Percentiles rank a stretch among this genome's conserved stretches.
phyloP scores from a whole-genome alignment of 78 protist species.

The Dictyostelium firmibasis region DNA sequence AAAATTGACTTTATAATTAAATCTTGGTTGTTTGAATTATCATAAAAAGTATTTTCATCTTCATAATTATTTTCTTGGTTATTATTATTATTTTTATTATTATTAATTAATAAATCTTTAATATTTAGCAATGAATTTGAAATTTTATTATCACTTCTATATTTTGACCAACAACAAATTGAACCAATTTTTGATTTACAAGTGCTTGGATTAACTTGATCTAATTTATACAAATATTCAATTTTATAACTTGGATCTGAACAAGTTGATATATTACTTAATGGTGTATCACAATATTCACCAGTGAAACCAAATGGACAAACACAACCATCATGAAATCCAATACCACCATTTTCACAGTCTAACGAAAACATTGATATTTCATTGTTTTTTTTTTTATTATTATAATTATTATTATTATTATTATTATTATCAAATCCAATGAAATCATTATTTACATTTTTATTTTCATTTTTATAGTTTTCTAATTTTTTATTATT shows the following conservation, averaged over 20 bases:
- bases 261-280: not conserved
- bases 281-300: not conserved
- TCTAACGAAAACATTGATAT: not conserved
- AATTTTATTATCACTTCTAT: not conserved
- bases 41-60: not conserved
- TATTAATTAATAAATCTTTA: not conserved
- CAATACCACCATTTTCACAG: slow-evolving; percentile 32
- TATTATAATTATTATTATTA: not conserved
- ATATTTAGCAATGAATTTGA: not conserved
- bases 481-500: not conserved
- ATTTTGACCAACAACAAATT: slow-evolving; percentile 42
- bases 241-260: not conserved
- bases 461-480: not conserved
- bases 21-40: not conserved
- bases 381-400: not conserved
- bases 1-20: not conserved
- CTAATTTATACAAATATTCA: not conserved
- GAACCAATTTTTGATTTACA: not conserved
- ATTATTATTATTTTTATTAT: not conserved
- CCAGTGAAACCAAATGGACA: not conserved
- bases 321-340: not conserved
- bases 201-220: too few species aligned
- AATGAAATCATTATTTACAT: too few species aligned
- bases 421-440: too few species aligned
- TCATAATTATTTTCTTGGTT: not conserved